These are phyloP conservation scores for Tulasnella sp. DNA, from an alignment of 768 basidiomycete species.

Conservation along the genomic window DNA sequence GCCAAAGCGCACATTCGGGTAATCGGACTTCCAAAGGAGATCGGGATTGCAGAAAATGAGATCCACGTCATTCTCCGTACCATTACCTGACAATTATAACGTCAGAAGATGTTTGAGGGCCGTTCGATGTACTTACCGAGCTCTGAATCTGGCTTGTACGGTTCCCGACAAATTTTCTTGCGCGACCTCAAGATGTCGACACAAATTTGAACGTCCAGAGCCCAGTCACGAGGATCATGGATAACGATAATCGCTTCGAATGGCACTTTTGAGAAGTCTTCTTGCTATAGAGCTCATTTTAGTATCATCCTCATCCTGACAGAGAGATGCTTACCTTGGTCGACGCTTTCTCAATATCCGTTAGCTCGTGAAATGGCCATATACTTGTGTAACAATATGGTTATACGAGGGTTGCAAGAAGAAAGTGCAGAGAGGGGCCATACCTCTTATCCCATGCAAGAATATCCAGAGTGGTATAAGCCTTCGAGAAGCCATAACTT, in stretches of 20 bases:
- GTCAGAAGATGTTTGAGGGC: not conserved
- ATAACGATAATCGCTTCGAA: conserved; percentile 76
- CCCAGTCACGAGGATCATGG: conserved; percentile 87
- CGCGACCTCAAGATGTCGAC: conserved; percentile 55
- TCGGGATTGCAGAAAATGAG: conserved; percentile 89
- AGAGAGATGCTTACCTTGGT: not conserved
- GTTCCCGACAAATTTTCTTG: not conserved
- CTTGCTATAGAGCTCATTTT: conserved; percentile 28
- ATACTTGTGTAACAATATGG: conserved; percentile 37
- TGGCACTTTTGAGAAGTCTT: conserved; percentile 60
- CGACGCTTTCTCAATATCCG: conserved; percentile 18
- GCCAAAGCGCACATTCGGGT: conserved; percentile 63
- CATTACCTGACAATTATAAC: not conserved
- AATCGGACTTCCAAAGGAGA: conserved; percentile 78
- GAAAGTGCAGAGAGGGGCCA: conserved; percentile 22
- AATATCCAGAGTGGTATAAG: conserved; percentile 72
- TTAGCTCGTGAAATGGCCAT: conserved; percentile 75
- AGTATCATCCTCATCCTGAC: not conserved
- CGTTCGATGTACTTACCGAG: not conserved
- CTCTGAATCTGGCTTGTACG: conserved; percentile 14
- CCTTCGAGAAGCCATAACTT: conserved; percentile 83
- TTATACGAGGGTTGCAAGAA: too few species aligned
- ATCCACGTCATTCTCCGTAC: conserved; percentile 35
- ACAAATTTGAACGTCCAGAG: conserved; percentile 62
- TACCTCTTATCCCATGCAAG: conserved; percentile 72